Evolutionary conservation across 2,329 filamentous ascomycete species (phyloP), one percentile per base, ranked within the genome.

Genomic region (Capronia epimyces): DNA sequence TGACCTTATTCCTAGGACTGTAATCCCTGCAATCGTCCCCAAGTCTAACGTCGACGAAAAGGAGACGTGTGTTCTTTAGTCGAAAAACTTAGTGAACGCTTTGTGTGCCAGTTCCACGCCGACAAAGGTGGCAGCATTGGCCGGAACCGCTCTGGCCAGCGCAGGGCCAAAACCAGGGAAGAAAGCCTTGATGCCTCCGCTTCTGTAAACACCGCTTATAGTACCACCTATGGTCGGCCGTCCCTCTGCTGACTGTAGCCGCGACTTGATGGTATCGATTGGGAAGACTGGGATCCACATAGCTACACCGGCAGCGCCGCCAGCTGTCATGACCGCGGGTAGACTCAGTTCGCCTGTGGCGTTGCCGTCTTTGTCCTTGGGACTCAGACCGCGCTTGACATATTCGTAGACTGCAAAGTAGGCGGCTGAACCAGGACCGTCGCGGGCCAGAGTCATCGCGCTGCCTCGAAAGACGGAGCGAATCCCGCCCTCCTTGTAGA

Each of bases 201-300:
- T 83, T 29, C 75, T 82, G 66, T 95, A 95, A n/a, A 98, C 75
- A 48, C 89, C 82, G 58, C 80, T 78, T 45, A 98, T 80, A 25
- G 93, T 88, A 6, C 86, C 83, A 13, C 83, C 79, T 45, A 98
- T 81, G 0, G 86, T 88, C 43, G 89, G 84, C 61, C 85, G 85
- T 43, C 89, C 89, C 65, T 93, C 87, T 36, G 89, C 89, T 37
- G 88, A 95, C 77, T 98, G 93, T 67, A 98, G 73, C 31, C 90
- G 78, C 58, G 85, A 90, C 81, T 98, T 98, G 73, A 98, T 84
- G 0, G 93, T 98, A 66, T 98, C 93, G 58, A 98, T 80, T 18
- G 93, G 93, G 80, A 98, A 98, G 36, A 98, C 90, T 47, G 93
- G 90, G 61, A 96, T 93, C 93, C 93, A 98, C 93, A 98, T 98